Conservation (phyloP, 495 filamentous ascomycete species). For the Tuber brumale region DNA sequence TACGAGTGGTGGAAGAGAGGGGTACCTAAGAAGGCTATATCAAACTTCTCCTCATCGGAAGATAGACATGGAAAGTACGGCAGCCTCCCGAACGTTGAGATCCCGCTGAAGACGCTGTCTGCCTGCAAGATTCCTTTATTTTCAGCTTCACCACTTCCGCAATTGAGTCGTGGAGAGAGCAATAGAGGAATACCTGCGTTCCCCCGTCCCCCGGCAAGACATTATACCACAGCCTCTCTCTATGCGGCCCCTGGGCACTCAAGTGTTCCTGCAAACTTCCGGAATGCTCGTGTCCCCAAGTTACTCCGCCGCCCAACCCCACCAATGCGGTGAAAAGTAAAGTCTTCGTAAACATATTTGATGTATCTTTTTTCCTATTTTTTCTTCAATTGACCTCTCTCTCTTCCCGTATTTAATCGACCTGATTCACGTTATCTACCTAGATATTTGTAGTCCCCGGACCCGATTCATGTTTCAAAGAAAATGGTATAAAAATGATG, state of each 20-base stretch:
- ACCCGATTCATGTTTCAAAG: not conserved
- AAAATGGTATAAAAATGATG: not conserved
- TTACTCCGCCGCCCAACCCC: slow-evolving; percentile 2
- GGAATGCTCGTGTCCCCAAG: slow-evolving; percentile 28
- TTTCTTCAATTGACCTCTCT: not conserved
- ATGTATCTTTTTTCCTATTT: not conserved
- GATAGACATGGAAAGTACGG: slow-evolving; percentile 72
- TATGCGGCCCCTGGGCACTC: slow-evolving; percentile 46
- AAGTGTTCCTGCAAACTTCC: slow-evolving; percentile 29
- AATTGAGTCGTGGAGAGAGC: not conserved
- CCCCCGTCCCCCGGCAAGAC: slow-evolving; percentile 53
- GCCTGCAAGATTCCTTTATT: slow-evolving; percentile 46
- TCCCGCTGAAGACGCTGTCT: slow-evolving; percentile 65
- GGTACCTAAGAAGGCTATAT: slow-evolving; percentile 73
- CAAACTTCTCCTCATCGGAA: slow-evolving; percentile 61
- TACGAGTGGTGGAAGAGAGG: not conserved
- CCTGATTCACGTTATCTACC: not conserved
- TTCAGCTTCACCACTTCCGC: slow-evolving; percentile 7
- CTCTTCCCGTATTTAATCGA: not conserved
- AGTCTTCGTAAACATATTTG: slow-evolving; percentile 20
- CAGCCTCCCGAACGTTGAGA: slow-evolving; percentile 70
- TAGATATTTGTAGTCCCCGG: not conserved
- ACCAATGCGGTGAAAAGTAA: slow-evolving; percentile 23
- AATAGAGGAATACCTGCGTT: slow-evolving; percentile 46
- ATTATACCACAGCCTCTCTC: slow-evolving; percentile 51